These are phyloP conservation scores for Opeltia flavorubescens DNA, from an alignment of 495 filamentous ascomycete genomes.

Conservation along the genomic window DNA sequence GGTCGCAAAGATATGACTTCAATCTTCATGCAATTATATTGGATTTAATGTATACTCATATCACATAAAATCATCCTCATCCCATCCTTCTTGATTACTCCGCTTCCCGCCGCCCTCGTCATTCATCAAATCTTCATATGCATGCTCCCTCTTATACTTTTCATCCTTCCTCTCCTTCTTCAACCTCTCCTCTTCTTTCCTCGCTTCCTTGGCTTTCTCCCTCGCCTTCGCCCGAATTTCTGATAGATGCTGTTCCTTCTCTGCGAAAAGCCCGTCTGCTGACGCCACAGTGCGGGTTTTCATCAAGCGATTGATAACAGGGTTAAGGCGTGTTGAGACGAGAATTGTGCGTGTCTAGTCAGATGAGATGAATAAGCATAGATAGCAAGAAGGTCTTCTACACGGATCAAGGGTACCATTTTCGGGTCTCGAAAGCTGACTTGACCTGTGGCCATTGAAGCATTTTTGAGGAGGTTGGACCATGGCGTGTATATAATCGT, in stretches of 20 bases:
- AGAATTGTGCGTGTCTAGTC: conserved; percentile 21
- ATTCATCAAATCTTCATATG: conserved; percentile 63
- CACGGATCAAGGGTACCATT: conserved; percentile 21
- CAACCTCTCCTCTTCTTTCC: conserved; percentile 65
- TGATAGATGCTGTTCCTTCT: conserved; percentile 62
- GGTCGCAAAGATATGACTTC: too few relatives aligned
- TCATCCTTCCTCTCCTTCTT: conserved; percentile 69
- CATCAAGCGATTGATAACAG: conserved; percentile 87
- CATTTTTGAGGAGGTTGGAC: conserved; percentile 92
- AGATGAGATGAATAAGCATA: not conserved
- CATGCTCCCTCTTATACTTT: conserved; percentile 89
- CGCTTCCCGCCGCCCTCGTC: conserved; percentile 32
- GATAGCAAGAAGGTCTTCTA: not conserved
- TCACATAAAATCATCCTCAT: conserved; percentile 43
- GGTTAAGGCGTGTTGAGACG: conserved; percentile 63
- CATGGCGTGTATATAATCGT: conserved; percentile 95
- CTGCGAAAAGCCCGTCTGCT: conserved; percentile 55
- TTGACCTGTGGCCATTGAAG: conserved; percentile 90
- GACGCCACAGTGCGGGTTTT: conserved; percentile 85
- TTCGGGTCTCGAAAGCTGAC: conserved; percentile 88
- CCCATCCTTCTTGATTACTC: conserved; percentile 35
- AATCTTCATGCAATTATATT: too few relatives aligned
- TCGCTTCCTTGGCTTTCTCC: conserved; percentile 51
- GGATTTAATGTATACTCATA: not conserved
- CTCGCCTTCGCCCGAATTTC: conserved; percentile 56